Evolutionary conservation across 768 basidiomycete species (phyloP).

Genomic region (Leccinum barrowsii): DNA sequence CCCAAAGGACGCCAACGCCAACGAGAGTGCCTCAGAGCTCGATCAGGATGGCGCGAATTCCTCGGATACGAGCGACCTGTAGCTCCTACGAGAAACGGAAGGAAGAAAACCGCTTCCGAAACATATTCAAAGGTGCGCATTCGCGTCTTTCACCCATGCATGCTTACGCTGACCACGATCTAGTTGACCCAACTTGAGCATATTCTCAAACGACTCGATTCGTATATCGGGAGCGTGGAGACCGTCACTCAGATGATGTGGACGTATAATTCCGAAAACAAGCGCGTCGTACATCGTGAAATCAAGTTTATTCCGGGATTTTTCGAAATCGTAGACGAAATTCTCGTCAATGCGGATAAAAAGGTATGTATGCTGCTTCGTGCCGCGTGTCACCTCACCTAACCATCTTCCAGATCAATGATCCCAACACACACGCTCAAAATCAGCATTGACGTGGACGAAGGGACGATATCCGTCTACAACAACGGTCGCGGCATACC

Average conservation of each 20-base stretch:
- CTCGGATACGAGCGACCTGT: slow-evolving; percentile 30
- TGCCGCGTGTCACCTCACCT: background rate
- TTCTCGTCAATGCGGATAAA: slow-evolving; percentile 98
- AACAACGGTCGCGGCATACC: slow-evolving; percentile 98
- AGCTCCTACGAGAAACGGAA: slow-evolving; percentile 35
- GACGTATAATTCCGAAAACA: slow-evolving; percentile 83
- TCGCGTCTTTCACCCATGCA: background rate
- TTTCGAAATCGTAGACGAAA: slow-evolving; percentile 99
- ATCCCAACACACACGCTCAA: slow-evolving; percentile 85
- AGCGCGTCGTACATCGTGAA: slow-evolving; percentile 79
- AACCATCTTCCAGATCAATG: slow-evolving; percentile 68
- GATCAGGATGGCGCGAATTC: slow-evolving; percentile 37
- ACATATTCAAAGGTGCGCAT: slow-evolving; percentile 55
- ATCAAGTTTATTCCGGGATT: slow-evolving; percentile 95
- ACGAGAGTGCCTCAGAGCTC: slow-evolving; percentile 43
- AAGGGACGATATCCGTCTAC: slow-evolving; percentile 90
- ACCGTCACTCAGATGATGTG: slow-evolving; percentile 85
- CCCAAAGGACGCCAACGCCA: slow-evolving; percentile 60
- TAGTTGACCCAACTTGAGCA: slow-evolving; percentile 95
- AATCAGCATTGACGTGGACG: slow-evolving; percentile 80
- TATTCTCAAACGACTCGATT: slow-evolving; percentile 86
- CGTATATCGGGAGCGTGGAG: slow-evolving; percentile 96
- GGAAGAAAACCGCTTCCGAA: slow-evolving; percentile 66
- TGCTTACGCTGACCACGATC: background rate
- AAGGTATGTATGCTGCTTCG: slow-evolving; percentile 58